Conservation (phyloP, 768 basidiomycete genomes). For the Suillus cothurnatus region DNA sequence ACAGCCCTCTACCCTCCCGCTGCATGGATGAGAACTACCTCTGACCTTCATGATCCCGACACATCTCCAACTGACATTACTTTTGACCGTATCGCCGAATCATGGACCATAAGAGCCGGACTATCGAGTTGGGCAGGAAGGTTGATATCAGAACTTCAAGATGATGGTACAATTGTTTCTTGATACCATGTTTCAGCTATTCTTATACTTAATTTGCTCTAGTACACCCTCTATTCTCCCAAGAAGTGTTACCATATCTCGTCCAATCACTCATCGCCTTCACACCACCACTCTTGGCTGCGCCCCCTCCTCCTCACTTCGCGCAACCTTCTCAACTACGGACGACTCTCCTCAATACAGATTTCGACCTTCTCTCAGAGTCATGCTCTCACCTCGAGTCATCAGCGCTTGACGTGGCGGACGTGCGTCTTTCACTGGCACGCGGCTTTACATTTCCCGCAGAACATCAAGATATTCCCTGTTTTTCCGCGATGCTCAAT, state of each 20-base stretch:
- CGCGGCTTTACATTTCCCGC: slow-evolving; percentile 62
- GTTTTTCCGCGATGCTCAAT: slow-evolving; percentile 63
- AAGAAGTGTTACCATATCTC: slow-evolving; percentile 65
- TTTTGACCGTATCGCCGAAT: slow-evolving; percentile 43
- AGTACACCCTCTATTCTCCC: slow-evolving; percentile 62
- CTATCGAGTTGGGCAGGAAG: slow-evolving; percentile 81
- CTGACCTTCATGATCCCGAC: slow-evolving; percentile 26
- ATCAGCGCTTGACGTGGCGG: slow-evolving; percentile 75
- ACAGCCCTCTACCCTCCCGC: slow-evolving; percentile 73
- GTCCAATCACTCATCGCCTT: slow-evolving; percentile 60
- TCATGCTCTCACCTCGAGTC: slow-evolving; percentile 77
- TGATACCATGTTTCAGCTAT: background rate
- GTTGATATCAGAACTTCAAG: slow-evolving; percentile 69
- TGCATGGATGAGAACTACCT: slow-evolving; percentile 51
- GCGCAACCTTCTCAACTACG: slow-evolving; percentile 43
- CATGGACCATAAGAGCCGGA: slow-evolving; percentile 65
- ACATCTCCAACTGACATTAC: slow-evolving; percentile 17
- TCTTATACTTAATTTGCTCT: slow-evolving; percentile 4
- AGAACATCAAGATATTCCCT: slow-evolving; percentile 56
- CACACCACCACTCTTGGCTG: slow-evolving; percentile 51
- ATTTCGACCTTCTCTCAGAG: slow-evolving; percentile 75
- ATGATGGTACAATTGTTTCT: slow-evolving; percentile 50
- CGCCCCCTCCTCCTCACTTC: slow-evolving; percentile 40
- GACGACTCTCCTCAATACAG: slow-evolving; percentile 54
- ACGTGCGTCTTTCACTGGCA: slow-evolving; percentile 71